These are phyloP conservation scores for Xylariaceae sp. DNA, from an alignment of 2,329 filamentous ascomycete species.

Conservation along the genomic window DNA sequence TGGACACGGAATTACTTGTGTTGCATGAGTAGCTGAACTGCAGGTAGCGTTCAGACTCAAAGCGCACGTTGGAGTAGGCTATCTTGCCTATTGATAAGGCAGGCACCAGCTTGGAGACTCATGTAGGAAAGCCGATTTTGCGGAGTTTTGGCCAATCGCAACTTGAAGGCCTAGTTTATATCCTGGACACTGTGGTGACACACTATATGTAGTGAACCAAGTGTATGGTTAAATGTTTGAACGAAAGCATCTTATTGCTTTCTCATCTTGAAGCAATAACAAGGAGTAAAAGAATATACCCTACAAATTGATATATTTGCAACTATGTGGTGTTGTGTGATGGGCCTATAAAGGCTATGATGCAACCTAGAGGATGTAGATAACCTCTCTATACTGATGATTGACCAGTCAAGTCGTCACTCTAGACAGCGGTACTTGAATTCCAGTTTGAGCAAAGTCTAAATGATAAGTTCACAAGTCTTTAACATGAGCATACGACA, in stretches of 20 bases:
- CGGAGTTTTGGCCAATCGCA: conserved; percentile 2
- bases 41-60: conserved; percentile 8
- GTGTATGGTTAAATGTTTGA: conserved; percentile 14
- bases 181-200: conserved; percentile 9
- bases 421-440: no score
- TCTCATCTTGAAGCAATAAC: not conserved
- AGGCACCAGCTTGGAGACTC: conserved; percentile 8
- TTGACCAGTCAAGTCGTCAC: no score
- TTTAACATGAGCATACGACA: no score
- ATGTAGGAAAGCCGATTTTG: conserved; percentile 17
- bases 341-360: no score
- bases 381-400: no score
- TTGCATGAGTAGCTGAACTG: conserved; percentile 1
- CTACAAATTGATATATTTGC: no score
- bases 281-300: not conserved
- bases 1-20: conserved; percentile 8
- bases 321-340: no score
- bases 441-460: no score
- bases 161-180: conserved; percentile 2
- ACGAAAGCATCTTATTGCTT: conserved; percentile 12
- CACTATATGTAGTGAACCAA: conserved; percentile 13
- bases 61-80: conserved; percentile 3
- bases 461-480: no score
- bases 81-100: conserved; percentile 16
- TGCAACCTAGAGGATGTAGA: no score